phyloP scores from a whole-genome alignment of 805 yeast genomes.

The Suhomyces emberorum region DNA sequence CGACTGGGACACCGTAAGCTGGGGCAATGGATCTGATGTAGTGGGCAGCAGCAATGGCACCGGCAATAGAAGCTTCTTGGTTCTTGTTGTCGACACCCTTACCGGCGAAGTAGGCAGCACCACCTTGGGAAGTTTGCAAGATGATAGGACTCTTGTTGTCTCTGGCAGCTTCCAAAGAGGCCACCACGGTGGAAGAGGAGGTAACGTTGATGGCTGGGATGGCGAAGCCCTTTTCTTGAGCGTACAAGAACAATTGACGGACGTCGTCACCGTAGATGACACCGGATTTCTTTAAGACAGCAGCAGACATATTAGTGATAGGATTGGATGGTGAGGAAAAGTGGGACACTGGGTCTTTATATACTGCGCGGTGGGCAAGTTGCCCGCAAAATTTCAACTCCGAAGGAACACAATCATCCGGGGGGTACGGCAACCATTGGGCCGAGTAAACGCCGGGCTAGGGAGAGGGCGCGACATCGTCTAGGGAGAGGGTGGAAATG shows the following conservation, averaged over 20 bases:
- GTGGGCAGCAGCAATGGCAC: conserved; percentile 97
- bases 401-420: conserved; percentile 12
- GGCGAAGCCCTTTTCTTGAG: conserved; percentile 90
- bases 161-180: conserved; percentile 49
- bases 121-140: conserved; percentile 97
- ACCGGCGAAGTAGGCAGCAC: conserved; percentile 99
- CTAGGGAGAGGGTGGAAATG: too few species aligned
- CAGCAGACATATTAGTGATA: conserved; percentile 49
- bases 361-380: conserved; percentile 5
- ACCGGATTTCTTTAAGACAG: conserved; percentile 86
- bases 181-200: conserved; percentile 86
- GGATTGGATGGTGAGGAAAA: too few species aligned
- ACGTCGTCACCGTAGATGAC: conserved; percentile 99
- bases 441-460: background rate
- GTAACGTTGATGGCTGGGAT: conserved; percentile 99
- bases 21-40: conserved; percentile 97
- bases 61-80: conserved; percentile 92
- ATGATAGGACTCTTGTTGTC: conserved; percentile 80
- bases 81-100: conserved; percentile 94
- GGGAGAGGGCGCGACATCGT: too few species aligned
- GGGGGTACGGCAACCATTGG: conserved; percentile 2
- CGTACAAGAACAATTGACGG: conserved; percentile 78
- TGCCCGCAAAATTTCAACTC: conserved; percentile 5
- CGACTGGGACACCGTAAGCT: conserved; percentile 92
- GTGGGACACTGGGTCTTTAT: conserved; percentile 6